Conservation (phyloP, 2,329 filamentous ascomycete genomes). For the Whalleya microplaca region DNA sequence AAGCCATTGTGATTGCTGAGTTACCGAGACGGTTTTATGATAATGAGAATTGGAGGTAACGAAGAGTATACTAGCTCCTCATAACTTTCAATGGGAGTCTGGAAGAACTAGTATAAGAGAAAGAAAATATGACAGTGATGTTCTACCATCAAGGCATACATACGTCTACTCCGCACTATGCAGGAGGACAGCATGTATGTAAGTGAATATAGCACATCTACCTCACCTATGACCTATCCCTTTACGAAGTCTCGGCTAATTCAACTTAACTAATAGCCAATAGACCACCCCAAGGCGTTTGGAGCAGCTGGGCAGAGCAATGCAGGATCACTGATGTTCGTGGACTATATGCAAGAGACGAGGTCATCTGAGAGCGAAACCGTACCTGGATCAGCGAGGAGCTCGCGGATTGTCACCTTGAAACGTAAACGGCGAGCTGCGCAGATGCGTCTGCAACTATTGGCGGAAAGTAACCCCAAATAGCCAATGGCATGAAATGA, state of each 20-base stretch:
- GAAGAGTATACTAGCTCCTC: not conserved
- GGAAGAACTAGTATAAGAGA: not conserved
- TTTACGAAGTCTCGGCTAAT: not conserved
- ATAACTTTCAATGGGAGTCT: not conserved
- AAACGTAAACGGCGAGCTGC: not conserved
- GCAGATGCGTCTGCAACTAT: not conserved
- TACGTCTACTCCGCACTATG: not conserved
- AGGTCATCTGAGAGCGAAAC: not conserved
- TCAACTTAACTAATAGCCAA: not conserved
- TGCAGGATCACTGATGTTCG: not conserved
- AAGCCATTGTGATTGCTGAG: slow-evolving; percentile 18
- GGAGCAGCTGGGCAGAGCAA: not conserved
- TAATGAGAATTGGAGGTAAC: not conserved
- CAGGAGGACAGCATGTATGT: not conserved
- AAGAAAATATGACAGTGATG: not conserved
- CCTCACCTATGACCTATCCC: not conserved
- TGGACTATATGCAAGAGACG: not conserved
- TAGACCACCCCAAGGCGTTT: not conserved
- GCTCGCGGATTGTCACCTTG: not conserved
- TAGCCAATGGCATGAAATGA: not conserved
- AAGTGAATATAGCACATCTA: not conserved
- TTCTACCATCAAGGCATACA: not conserved
- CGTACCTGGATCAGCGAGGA: not conserved
- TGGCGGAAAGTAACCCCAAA: not conserved
- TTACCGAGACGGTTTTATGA: not conserved